Percentiles rank a stretch among this genome's conserved stretches.
Conservation (phyloP, 441 rosid genomes). For the Corymbia citriodora region DNA sequence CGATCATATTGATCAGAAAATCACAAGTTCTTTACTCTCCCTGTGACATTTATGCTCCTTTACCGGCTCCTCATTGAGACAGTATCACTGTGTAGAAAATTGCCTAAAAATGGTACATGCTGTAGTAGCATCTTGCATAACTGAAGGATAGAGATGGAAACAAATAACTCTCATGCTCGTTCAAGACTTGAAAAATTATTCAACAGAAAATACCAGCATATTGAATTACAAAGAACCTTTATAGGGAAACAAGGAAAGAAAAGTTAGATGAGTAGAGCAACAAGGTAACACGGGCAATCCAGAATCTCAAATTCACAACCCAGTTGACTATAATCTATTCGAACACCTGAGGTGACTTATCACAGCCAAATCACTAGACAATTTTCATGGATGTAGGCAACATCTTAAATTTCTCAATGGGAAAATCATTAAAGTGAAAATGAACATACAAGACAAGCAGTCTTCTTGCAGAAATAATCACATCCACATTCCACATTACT, state of each 20-base stretch:
- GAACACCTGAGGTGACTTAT: not conserved
- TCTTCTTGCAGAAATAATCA: not conserved
- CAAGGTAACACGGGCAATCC: not conserved
- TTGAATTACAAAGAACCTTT: not conserved
- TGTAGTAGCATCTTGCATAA: not conserved
- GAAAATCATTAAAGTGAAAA: not conserved
- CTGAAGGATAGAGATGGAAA: not conserved
- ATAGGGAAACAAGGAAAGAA: not conserved
- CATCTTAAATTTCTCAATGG: not conserved
- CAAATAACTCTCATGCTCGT: accelerated
- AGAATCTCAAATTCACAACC: not conserved
- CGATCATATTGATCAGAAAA: not conserved
- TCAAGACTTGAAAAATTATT: not conserved
- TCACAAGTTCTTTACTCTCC: not conserved
- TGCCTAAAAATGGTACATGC: not conserved
- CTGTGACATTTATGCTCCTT: not conserved
- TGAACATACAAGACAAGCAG: not conserved
- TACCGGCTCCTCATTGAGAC: not conserved
- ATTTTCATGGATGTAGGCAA: not conserved
- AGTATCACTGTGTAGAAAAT: not conserved
- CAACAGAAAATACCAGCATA: not conserved
- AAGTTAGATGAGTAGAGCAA: not conserved
- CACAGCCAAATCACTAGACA: not conserved
- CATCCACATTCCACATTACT: not conserved
- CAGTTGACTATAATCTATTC: not conserved